These are phyloP conservation scores for Amaranthus cruentus DNA, from an alignment of 148 eudicot species.

Conservation along the genomic window DNA sequence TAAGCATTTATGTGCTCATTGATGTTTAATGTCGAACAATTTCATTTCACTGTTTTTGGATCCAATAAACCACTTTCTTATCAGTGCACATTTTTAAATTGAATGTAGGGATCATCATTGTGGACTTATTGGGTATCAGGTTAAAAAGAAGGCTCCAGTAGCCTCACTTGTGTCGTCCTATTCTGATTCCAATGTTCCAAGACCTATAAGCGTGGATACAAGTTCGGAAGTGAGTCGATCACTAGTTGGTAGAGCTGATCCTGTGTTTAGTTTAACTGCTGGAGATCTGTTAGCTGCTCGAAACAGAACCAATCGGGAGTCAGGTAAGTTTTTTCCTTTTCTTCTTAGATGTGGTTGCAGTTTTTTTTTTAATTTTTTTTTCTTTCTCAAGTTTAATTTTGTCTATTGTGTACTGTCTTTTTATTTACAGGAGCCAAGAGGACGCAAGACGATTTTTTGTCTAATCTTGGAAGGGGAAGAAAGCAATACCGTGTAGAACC, in stretches of 20 bases:
- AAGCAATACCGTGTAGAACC: conserved; percentile 17
- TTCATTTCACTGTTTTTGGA: neutral
- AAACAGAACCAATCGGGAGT: conserved; percentile 15
- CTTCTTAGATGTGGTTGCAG: no score
- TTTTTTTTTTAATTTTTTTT: neutral
- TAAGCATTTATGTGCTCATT: conserved; percentile 27
- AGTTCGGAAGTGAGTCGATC: conserved; percentile 7
- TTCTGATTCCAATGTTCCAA: conserved; percentile 20
- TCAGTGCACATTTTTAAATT: conserved; percentile 14
- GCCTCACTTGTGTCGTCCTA: conserved; percentile 21
- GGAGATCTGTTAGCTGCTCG: conserved; percentile 11
- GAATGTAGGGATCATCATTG: conserved; percentile 77
- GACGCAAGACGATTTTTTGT: conserved; percentile 27
- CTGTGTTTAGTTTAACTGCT: conserved; percentile 22
- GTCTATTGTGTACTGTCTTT: neutral
- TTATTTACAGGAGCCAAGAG: conserved; percentile 39
- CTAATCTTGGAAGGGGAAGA: conserved; percentile 35
- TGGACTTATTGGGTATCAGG: conserved; percentile 69
- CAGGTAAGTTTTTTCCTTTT: conserved; percentile 14
- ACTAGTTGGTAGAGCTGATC: neutral
- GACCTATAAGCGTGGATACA: conserved; percentile 4
- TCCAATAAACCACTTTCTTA: conserved; percentile 3
- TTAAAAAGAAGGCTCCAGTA: conserved; percentile 34
- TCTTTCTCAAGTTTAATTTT: neutral
- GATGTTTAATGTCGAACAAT: neutral